Base-by-base conservation (phyloP, 2,329 filamentous ascomycete species). In the Aspergillus japonicus region DNA sequence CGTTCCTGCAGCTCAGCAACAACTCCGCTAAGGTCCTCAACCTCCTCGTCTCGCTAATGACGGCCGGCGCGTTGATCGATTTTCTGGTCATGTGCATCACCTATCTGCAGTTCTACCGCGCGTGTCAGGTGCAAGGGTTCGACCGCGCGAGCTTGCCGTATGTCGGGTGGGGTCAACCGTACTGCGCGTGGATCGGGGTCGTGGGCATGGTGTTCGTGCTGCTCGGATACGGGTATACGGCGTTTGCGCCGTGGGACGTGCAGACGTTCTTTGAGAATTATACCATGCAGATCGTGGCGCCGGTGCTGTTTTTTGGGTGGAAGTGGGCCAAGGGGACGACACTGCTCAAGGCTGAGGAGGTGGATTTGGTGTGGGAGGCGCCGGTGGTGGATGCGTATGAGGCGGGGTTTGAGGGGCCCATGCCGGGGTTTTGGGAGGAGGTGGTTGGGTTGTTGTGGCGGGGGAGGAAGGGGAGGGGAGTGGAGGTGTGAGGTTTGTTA, bases 321-420 rank as follows among this genome's bases (percentile, higher is more conserved):
- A 90, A 90, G 75, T n/a, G 89, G 1, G 14, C 85, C 69, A 85
- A 86, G 76, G 78, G 77, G 58, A 89, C 87, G 1, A 79, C 78
- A 57, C 76, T 83, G 56, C 75, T 86, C 29, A 71, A 73, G 1
- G 78, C 86, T 0, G 69, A 77, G 5, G 81, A 88, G 67, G 80
- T 82, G 3, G 85, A 88, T 67, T 77, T 88, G 12, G 75, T 85
- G 54, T 63, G 62, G 62, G 54, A 57, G 42, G 44, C 56, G 3
- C 62, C 62, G 0, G 47, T 29, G 1, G 55, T 63, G 21, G 62
- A 63, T 19, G 59, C 59, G 14, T 61, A 63, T 14, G 59, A 63
- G 51, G 55, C 58, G 21, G 24, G 47, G 2, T 44, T 19, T 2
- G 14, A n/a, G 10, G 52, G 29, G 35, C 24, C 10, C 3, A 39